Evolutionary conservation across 2,329 filamentous ascomycete genomes (phyloP).

Genomic region (Pseudogymnoascus sp.): DNA sequence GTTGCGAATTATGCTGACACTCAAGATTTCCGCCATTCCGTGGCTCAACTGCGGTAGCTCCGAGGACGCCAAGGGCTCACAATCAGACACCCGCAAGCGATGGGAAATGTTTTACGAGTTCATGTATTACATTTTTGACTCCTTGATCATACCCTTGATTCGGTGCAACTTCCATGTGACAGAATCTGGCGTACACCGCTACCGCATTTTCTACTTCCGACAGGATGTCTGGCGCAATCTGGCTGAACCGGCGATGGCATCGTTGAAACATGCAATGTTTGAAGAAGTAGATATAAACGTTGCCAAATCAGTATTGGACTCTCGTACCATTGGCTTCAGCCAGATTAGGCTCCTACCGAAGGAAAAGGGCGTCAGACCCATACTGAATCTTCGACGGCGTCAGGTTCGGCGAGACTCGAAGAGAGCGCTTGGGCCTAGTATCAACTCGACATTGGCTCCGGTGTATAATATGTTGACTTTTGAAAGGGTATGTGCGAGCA

Average conservation of each 20-base stretch:
- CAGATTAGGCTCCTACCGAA: slow-evolving; percentile 80
- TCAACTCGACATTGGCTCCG: slow-evolving; percentile 63
- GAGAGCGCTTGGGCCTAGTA: slow-evolving; percentile 50
- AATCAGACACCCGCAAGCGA: slow-evolving; percentile 67
- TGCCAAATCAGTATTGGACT: slow-evolving; percentile 49
- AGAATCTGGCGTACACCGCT: slow-evolving; percentile 72
- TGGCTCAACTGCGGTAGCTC: slow-evolving; percentile 61
- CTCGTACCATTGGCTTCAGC: slow-evolving; percentile 64
- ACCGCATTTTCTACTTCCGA: slow-evolving; percentile 84
- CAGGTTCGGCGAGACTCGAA: slow-evolving; percentile 45
- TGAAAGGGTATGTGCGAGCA: slow-evolving; percentile 54
- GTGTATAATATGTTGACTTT: slow-evolving; percentile 69
- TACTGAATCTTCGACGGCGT: slow-evolving; percentile 74
- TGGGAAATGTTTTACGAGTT: slow-evolving; percentile 74
- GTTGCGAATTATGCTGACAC: not conserved
- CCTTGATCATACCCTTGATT: slow-evolving; percentile 77
- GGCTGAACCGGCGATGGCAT: slow-evolving; percentile 60
- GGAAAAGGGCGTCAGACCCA: slow-evolving; percentile 63
- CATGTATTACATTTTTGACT: slow-evolving; percentile 89
- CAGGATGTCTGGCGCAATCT: slow-evolving; percentile 84
- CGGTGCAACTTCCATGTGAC: slow-evolving; percentile 89
- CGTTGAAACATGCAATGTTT: slow-evolving; percentile 65
- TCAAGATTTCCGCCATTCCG: slow-evolving; percentile 53
- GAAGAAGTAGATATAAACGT: slow-evolving; percentile 59
- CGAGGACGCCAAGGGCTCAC: slow-evolving; percentile 48